Evolutionary conservation across 2,329 filamentous ascomycete genomes (phyloP), one percentile per base, ranked within the genome.

Genomic region (Pleomassaria siparia): DNA sequence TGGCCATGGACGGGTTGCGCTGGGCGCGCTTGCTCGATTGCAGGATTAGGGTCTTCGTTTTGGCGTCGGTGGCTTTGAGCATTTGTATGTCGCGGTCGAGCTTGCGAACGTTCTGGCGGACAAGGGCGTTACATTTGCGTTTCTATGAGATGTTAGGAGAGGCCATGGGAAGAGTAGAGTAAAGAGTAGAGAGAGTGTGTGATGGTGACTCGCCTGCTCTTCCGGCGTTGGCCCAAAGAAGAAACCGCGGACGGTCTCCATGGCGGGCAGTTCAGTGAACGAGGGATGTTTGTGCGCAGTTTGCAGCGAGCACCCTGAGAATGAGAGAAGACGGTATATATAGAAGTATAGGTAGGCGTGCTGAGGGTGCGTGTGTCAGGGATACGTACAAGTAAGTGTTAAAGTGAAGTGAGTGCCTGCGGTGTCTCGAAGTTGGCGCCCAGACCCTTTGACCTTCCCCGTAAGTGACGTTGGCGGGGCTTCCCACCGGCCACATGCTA

Each of bases 141-240:
- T 94, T 87, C 92, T 99, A 62, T 12, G 22, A 13, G 12, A 7
- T 25, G 51, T 65, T 53, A 63, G 54, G n/a, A n/a, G n/a, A n/a
- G n/a, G n/a, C n/a, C n/a, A 36, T 5, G 21, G 15, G 26, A 18
- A 25, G 39, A 29, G n/a, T 26, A 22, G 18, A 49, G n/a, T 29
- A 41, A 16, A 15, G 25, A 4, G 15, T 37, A 40, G 37, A 40
- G 48, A 12, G 28, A 37, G 15, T n/a, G 32, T 6, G 11, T 16
- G 44, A 43, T 20, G 48, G 36, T 22, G 49, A 45, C 78, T 58
- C 77, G 96, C 92, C 81, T 99, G 92, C 54, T 87, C 88, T 72
- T 95, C 88, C 36, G 94, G 94, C 67, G 95, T 91, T 29, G 94
- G 92, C 74, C 90, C 92, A 72, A 85, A 90, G 74, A 97, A 92